These are phyloP conservation scores for Plectosphaerella plurivora DNA, from an alignment of 2,329 filamentous ascomycete species.

Conservation along the genomic window DNA sequence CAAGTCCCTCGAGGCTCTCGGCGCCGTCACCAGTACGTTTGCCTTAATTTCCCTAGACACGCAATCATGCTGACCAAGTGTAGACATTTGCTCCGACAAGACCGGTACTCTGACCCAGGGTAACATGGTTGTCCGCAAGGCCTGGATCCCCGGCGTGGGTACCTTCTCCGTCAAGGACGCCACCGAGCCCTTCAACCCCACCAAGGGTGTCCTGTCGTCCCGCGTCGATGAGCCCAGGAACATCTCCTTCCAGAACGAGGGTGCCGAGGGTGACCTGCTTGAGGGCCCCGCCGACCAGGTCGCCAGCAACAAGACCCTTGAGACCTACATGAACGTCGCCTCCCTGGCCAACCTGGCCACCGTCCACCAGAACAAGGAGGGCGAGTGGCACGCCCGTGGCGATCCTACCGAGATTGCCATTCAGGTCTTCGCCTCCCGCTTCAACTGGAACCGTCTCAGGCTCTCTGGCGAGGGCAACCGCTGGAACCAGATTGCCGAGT, in stretches of 20 bases:
- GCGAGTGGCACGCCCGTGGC: slow-evolving; percentile 58
- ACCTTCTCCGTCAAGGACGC: slow-evolving; percentile 43
- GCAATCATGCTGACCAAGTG: slow-evolving; percentile 7
- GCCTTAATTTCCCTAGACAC: no score
- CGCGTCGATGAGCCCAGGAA: slow-evolving; percentile 28
- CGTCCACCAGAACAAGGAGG: slow-evolving; percentile 49
- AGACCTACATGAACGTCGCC: slow-evolving; percentile 57
- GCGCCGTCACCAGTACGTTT: slow-evolving; percentile 43
- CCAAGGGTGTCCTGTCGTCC: slow-evolving; percentile 40
- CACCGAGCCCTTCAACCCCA: slow-evolving; percentile 54
- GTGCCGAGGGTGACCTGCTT: slow-evolving; percentile 20
- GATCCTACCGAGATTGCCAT: slow-evolving; percentile 72
- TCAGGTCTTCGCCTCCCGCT: slow-evolving; percentile 68
- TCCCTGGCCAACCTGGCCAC: slow-evolving; percentile 63
- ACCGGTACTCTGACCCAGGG: slow-evolving; percentile 51
- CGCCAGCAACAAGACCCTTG: slow-evolving; percentile 26
- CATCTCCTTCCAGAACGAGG: slow-evolving; percentile 20
- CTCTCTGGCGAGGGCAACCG: slow-evolving; percentile 44
- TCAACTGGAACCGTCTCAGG: slow-evolving; percentile 55
- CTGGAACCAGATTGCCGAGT: slow-evolving; percentile 61
- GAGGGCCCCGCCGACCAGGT: slow-evolving; percentile 40
- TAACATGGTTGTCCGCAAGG: slow-evolving; percentile 50
- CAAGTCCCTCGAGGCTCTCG: slow-evolving; percentile 47
- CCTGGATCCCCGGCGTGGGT: slow-evolving; percentile 44
- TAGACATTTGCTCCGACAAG: slow-evolving; percentile 52